Base-by-base conservation (phyloP, 768 basidiomycete genomes). In the Rhodotorula toruloides region DNA sequence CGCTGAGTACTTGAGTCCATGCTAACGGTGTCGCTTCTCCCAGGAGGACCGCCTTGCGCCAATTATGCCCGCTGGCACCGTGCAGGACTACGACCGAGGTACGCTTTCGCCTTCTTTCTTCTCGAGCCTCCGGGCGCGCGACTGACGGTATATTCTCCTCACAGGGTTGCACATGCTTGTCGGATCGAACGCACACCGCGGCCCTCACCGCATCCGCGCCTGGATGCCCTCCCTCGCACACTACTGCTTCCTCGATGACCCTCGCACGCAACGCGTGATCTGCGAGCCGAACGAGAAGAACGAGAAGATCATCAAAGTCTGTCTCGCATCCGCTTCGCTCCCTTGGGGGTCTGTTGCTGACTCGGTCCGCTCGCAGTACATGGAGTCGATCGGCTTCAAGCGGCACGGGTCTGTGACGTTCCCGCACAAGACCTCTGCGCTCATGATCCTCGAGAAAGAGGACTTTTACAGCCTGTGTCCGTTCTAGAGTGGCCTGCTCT, bases 251-350 rank as follows among this genome's bases (percentile, higher is more conserved):
- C 49, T 69, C 40, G 64, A 62, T 47, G 71, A 72, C 40, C 50
- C 64, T 25, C 61, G 71, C 14, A 72, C 71, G n/a, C 40, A 67
- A 9, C 63, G 71, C 17, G 71, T 72, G 27, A 21, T 66, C 13
- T 69, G 64, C 34, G 71, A 72, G 55, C 71, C 71, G n/a, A 67
- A 72, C 57, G 65, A 67, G 62, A 57, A 63, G 62, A 71, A 71
- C 50, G 34, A 21, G 6, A 71, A 71, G 49, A 71, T 71, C 58
- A 44, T 71, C 40, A 21, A 46, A 14, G 70, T 67, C 21, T 29
- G 46, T 44, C 37, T 49, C 22, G 32, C 22, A 32, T 54, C 17
- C 17, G 21, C 11, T 16, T 31, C n/a, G 22, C 44, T 39, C n/a
- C 40, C 12, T 16, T 27, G 29, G 22, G 4, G 32, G 27, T 48